Evolutionary conservation across 495 filamentous ascomycete species (phyloP), one percentile per base, ranked within the genome.

Genomic region (Coniosporium apollinis): DNA sequence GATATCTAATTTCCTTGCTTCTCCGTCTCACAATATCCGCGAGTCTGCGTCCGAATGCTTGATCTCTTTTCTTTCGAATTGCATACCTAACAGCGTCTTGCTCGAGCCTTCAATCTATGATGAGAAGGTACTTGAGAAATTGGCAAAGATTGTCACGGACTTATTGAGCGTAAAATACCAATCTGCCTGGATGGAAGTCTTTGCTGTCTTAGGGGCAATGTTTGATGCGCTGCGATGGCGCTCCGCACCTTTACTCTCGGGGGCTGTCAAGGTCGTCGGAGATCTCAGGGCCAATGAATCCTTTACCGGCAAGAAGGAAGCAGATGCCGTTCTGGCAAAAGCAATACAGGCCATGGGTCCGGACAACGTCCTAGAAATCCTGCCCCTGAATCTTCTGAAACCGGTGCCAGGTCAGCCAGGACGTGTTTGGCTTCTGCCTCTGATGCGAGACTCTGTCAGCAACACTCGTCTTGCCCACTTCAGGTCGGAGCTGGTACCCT

Each of bases 301-400:
- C 0, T 97, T 97, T 57, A 68, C 76, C 32, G 83, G 85, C 15
- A 96, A 94, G 59, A 91, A 92, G 56, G 81, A 96, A 52, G 86
- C 86, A 3, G 89, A 96, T 47, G 69, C 70, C 34, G 82, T 97
- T 3, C 66, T 97, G 24, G 78, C 82, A 2, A 78, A 74, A 44
- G 91, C 91, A 6, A 72, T 94, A 29, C 67, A 72, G 34, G 81
- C 79, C 0, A 86, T 93, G 79, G 89, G 89, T 5, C 84, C 89
- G 0, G 78, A 78, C 44, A 65, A 69, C 3, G 76, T 94, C 1
- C 62, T 97, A 17, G 57, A 69, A 3, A 72, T 93, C 28, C 59
- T 97, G 20, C 85, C 89, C 4, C 60, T 96, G 21, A 94, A 94
- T 49, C 69, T 97, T 6, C 60, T 65, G 13, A 76, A 79, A 44